Evolutionary conservation across 805 yeast genomes (phyloP), one percentile per base, ranked within the genome.

Genomic region (Alloascoidea hylecoeti): DNA sequence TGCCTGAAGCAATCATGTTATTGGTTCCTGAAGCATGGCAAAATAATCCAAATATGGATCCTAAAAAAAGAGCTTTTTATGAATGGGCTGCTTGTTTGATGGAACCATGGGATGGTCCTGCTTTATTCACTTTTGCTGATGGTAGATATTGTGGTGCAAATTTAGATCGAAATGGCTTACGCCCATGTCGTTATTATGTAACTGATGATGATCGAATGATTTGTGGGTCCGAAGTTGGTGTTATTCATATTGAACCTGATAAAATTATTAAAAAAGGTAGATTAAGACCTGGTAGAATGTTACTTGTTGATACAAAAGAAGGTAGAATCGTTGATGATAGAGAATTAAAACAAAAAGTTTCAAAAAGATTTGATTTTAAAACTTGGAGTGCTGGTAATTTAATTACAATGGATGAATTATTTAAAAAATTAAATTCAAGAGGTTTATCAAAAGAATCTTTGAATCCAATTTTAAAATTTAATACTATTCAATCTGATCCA

Each of bases 31-130:
- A 89, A 61, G 96, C 97, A 3, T 86, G 96, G 92, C 96, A 89
- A 60, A 81, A 82, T 55, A 92, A 88, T 60, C 58, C 60, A 39
- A 59, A 70, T 45, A 86, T 89, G 81, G 96, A 89, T 57, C 84
- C 94, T 40, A 78, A 81, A 58, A 82, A 88, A 64, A 76, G 72
- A 50, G 96, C 97, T 1, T 89, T 94, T 61, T 89, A 89, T 63
- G 96, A 92, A 59, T 89, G 97, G 97, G 97, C 96, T 36, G 95
- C 97, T 9, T 86, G 96, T 63, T 64, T 89, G 46, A 92, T 92
- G 96, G 98, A 89, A 64, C 97, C 97, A 5, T 89, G 98, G 98
- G 98, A 89, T 63, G 98, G 98, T 46, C 98, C 98, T 15, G 97
- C 97, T 27, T 65, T 92, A 48, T 83, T 89, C 66, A 86, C 95